These are phyloP conservation scores for Heliosperma pusillum DNA, from an alignment of 148 eudicot species.

Conservation along the genomic window DNA sequence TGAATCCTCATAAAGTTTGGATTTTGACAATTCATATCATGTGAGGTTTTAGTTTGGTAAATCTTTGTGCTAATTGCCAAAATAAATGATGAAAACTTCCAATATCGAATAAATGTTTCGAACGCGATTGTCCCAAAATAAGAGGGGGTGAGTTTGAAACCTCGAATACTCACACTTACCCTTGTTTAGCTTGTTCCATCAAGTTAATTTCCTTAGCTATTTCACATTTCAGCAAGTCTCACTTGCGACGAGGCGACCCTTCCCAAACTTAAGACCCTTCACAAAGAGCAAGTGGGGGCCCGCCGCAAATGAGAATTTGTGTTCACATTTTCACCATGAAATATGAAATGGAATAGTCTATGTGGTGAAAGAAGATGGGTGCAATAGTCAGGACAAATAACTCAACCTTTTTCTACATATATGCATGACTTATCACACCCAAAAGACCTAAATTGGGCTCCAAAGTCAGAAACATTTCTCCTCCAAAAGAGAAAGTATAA, in stretches of 20 bases:
- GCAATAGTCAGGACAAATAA: background rate
- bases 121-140: background rate
- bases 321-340: background rate
- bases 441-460: slow-evolving; percentile 10
- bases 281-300: no score
- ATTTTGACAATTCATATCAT: slow-evolving; percentile 9
- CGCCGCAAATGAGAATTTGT: no score
- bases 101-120: no score
- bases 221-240: no score
- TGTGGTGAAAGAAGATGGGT: background rate
- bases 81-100: no score
- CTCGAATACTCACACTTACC: background rate
- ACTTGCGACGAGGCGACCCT: no score
- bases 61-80: background rate
- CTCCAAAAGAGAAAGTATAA: slow-evolving; percentile 13
- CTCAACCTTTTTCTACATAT: background rate
- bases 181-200: background rate
- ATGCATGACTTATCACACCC: background rate
- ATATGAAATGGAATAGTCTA: background rate
- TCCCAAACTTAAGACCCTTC: no score
- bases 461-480: background rate
- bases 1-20: background rate
- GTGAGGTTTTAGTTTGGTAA: background rate
- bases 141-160: background rate
- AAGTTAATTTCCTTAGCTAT: background rate